Evolutionary conservation across 2,329 filamentous ascomycete genomes (phyloP).

Genomic region (Penicillium vulpinum): DNA sequence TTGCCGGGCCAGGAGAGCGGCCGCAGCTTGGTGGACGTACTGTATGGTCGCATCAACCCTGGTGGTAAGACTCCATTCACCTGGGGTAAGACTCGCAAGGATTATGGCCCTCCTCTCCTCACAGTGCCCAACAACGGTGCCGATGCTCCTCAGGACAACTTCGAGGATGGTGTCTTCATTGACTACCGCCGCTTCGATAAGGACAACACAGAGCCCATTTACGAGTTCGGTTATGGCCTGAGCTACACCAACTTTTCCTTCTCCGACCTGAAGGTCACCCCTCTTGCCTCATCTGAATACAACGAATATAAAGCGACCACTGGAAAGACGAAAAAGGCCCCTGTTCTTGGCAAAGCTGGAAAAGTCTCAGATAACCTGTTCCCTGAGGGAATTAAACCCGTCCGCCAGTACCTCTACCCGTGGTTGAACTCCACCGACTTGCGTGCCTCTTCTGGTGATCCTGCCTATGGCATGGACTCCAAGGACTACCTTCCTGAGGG

Average conservation of each 20-base stretch:
- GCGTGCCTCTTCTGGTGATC: constrained; percentile 52
- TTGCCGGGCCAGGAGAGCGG: constrained; percentile 74
- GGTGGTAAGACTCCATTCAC: constrained; percentile 64
- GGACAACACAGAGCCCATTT: constrained; percentile 56
- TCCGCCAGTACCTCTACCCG: constrained; percentile 62
- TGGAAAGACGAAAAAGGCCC: constrained; percentile 56
- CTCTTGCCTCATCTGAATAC: constrained; percentile 51
- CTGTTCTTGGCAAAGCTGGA: constrained; percentile 52
- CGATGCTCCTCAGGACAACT: constrained; percentile 59
- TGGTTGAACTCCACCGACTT: constrained; percentile 63
- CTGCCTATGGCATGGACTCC: constrained; percentile 54
- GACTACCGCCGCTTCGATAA: constrained; percentile 56
- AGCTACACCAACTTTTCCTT: constrained; percentile 65
- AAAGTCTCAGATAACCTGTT: constrained; percentile 56
- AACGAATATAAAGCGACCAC: constrained; percentile 54
- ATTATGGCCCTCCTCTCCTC: constrained; percentile 59
- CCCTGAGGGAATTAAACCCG: constrained; percentile 53
- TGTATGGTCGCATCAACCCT: constrained; percentile 68
- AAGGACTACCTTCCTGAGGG: constrained; percentile 54
- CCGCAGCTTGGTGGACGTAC: constrained; percentile 70
- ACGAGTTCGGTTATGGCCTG: constrained; percentile 63
- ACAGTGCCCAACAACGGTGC: constrained; percentile 60
- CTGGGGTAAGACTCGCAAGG: constrained; percentile 53
- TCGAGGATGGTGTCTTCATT: constrained; percentile 62
- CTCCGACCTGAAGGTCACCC: constrained; percentile 56